A percentile compares a stretch with the other conserved stretches of the same genome.
Conservation (phyloP, 2,329 filamentous ascomycete genomes). For the Penicillium sp. region DNA sequence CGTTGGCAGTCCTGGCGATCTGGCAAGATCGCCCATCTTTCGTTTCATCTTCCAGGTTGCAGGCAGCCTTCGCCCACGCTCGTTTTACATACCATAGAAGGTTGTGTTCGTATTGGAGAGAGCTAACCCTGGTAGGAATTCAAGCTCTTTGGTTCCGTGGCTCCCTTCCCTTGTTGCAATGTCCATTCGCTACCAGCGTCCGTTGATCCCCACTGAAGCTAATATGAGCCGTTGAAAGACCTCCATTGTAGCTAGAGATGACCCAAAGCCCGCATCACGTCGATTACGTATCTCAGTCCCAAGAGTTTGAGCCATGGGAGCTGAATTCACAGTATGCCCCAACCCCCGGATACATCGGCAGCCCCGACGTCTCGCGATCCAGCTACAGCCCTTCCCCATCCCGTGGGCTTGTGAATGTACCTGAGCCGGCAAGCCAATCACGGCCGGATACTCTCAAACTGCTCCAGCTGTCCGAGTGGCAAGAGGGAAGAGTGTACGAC, state of each 20-base stretch:
- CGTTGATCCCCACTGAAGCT: neutral
- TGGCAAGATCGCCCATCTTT: neutral
- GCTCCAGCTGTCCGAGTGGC: constrained; percentile 1
- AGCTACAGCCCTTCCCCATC: constrained; percentile 1
- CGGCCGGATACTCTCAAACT: constrained; percentile 2
- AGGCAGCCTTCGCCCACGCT: neutral
- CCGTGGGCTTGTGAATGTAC: neutral
- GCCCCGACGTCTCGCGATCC: neutral
- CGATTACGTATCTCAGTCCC: neutral
- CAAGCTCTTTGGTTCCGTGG: neutral
- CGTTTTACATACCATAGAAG: neutral
- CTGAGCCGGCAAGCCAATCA: constrained; percentile 1
- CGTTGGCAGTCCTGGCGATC: neutral
- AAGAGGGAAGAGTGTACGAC: neutral
- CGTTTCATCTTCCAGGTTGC: neutral
- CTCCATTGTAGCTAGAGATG: neutral
- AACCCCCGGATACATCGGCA: neutral
- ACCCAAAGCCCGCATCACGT: neutral
- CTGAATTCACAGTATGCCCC: neutral
- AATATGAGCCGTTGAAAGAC: neutral
- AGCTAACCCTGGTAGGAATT: neutral
- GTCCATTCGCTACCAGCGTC: neutral
- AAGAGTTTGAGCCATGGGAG: neutral
- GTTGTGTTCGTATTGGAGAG: neutral
- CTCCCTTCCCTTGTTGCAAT: neutral